These are phyloP conservation scores for Mrakiaceae sp. DNA, from an alignment of 1,284 basidiomycete genomes.

Conservation along the genomic window DNA sequence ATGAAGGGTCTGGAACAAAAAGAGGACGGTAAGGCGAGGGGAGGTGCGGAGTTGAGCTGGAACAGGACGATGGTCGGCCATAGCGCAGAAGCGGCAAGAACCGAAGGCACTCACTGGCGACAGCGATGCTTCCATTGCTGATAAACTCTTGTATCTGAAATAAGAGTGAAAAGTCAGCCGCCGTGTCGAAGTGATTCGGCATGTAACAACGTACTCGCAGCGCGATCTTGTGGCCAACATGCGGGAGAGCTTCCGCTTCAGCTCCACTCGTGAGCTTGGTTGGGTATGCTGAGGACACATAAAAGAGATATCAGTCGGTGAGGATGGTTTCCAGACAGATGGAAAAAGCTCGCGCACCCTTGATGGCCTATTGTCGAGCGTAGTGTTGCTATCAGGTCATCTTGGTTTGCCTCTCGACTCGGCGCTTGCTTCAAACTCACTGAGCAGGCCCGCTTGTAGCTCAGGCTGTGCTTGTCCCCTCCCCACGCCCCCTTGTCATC, in stretches of 20 bases:
- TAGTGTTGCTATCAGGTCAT: too few relatives aligned
- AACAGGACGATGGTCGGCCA: too few relatives aligned
- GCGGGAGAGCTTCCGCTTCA: slow-evolving; percentile 1
- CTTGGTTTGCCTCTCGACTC: too few relatives aligned
- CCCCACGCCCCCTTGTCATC: neutral
- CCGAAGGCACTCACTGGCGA: neutral
- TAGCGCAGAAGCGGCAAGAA: neutral
- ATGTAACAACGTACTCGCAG: neutral
- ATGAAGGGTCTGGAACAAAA: slow-evolving; percentile 15
- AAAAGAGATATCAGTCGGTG: too few relatives aligned
- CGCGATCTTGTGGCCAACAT: slow-evolving; percentile 5
- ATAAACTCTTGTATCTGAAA: slow-evolving; percentile 3
- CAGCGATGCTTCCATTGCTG: neutral
- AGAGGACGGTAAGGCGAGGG: neutral
- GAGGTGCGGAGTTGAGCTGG: slow-evolving; percentile 4
- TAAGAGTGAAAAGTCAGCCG: neutral
- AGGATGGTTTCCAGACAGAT: too few relatives aligned
- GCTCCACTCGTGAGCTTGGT: neutral
- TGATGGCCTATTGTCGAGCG: neutral
- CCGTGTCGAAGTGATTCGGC: too few relatives aligned
- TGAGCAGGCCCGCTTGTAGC: slow-evolving; percentile 1
- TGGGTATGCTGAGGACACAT: neutral
- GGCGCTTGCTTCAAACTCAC: neutral
- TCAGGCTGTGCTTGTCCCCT: slow-evolving; percentile 1
- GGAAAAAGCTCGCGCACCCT: neutral